Percentiles rank a stretch among this genome's conserved stretches.
Conservation (phyloP, 2,329 filamentous ascomycete species). For the Neofusicoccum kwambonambiense region DNA sequence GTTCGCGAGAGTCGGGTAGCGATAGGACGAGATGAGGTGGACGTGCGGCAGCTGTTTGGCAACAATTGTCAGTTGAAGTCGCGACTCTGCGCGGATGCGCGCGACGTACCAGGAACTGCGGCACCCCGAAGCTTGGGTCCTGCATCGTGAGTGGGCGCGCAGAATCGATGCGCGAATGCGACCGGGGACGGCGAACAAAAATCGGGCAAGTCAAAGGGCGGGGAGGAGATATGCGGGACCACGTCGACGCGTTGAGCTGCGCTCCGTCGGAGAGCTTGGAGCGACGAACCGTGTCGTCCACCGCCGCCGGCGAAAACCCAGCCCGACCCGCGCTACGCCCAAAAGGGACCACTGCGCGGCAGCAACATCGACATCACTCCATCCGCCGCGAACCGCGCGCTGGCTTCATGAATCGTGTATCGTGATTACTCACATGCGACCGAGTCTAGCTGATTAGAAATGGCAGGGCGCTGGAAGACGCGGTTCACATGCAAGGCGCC, state of each 20-base stretch:
- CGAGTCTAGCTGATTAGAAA: not conserved
- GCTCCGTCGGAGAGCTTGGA: conserved; percentile 16
- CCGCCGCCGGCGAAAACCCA: conserved; percentile 13
- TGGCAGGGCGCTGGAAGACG: not conserved
- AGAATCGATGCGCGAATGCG: not conserved
- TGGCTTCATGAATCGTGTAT: not conserved
- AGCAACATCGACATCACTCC: not conserved
- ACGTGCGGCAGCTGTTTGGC: conserved; percentile 72
- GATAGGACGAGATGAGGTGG: conserved; percentile 80
- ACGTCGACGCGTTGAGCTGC: conserved; percentile 18
- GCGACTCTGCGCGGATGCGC: conserved; percentile 9
- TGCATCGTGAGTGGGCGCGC: conserved; percentile 16
- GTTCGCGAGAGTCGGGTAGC: conserved; percentile 71
- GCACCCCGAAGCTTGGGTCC: conserved; percentile 19
- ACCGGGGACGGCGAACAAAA: conserved; percentile 4
- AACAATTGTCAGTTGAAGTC: conserved; percentile 8
- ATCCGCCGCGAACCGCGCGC: not conserved
- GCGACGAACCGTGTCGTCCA: conserved; percentile 14
- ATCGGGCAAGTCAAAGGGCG: not conserved
- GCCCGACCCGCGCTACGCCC: conserved; percentile 5
- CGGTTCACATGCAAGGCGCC: not conserved
- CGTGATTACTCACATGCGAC: not conserved
- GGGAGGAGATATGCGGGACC: conserved; percentile 10
- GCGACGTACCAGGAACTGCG: conserved; percentile 16
- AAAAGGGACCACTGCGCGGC: not conserved